phyloP scores from a whole-genome alignment of 805 yeast genomes.

The Wickerhamomyces chambardii region DNA sequence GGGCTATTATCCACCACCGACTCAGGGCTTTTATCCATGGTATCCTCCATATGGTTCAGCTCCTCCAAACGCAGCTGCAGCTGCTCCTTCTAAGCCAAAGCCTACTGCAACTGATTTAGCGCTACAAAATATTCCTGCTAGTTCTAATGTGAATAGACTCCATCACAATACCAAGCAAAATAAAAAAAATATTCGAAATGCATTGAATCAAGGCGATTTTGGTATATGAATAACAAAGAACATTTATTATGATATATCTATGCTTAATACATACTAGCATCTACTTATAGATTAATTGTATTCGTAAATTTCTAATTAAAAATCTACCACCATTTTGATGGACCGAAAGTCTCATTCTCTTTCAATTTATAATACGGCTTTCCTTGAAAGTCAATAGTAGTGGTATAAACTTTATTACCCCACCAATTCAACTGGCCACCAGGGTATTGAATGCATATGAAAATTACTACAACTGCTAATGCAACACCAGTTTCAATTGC shows the following conservation, averaged over 20 bases:
- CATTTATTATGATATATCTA: too few relatives aligned
- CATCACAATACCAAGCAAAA: slow-evolving; percentile 30
- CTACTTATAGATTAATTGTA: too few relatives aligned
- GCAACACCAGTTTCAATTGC: slow-evolving; percentile 63
- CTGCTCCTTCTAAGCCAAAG: slow-evolving; percentile 9
- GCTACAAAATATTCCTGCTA: slow-evolving; percentile 37
- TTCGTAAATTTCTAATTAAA: background rate
- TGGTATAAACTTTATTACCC: slow-evolving; percentile 45
- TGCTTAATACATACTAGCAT: too few relatives aligned
- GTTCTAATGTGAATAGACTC: slow-evolving; percentile 34
- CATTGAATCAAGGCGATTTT: slow-evolving; percentile 56
- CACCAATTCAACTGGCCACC: slow-evolving; percentile 40
- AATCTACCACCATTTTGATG: slow-evolving; percentile 33
- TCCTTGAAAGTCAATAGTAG: slow-evolving; percentile 24
- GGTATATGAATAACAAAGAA: slow-evolving; percentile 38
- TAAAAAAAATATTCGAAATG: slow-evolving; percentile 52
- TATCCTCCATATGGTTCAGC: slow-evolving; percentile 15
- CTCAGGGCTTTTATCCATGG: slow-evolving; percentile 8
- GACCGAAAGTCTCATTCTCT: slow-evolving; percentile 41
- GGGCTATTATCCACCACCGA: slow-evolving; percentile 6
- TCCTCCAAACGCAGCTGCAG: slow-evolving; percentile 5
- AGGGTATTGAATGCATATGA: slow-evolving; percentile 40
- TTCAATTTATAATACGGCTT: slow-evolving; percentile 23
- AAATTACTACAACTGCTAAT: slow-evolving; percentile 44
- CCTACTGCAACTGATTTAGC: slow-evolving; percentile 27